Conservation (phyloP, 2,329 filamentous ascomycete species). For the Colletotrichum endophyticum region DNA sequence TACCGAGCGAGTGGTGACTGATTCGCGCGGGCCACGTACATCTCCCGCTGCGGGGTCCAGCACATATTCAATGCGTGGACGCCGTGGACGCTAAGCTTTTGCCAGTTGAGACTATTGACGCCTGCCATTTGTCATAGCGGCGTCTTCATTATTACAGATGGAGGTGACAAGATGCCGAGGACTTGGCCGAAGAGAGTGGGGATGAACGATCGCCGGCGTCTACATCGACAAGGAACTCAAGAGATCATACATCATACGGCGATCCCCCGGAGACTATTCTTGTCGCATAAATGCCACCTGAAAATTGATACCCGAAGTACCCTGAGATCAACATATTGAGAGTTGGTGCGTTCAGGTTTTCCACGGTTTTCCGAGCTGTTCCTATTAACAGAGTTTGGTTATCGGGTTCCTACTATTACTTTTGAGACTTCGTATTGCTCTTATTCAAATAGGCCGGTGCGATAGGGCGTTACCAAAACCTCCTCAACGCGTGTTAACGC, state of each 20-base stretch:
- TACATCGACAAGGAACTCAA: neutral
- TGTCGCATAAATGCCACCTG: neutral
- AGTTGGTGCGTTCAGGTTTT: neutral
- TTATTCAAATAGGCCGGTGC: neutral
- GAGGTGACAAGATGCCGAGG: neutral
- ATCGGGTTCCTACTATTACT: neutral
- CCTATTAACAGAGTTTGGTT: neutral
- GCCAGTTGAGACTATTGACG: neutral
- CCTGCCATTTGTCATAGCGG: neutral
- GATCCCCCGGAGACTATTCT: neutral
- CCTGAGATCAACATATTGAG: neutral
- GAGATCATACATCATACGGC: neutral
- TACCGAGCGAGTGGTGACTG: neutral
- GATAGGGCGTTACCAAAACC: neutral
- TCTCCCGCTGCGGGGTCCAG: neutral
- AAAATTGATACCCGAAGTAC: neutral
- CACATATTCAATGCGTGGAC: neutral
- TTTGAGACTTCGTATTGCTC: neutral
- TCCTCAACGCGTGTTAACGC: neutral
- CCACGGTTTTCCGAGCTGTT: neutral
- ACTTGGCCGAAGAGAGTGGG: neutral
- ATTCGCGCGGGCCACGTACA: neutral
- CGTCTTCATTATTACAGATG: too few relatives aligned
- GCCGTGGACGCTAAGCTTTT: neutral
- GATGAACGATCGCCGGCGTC: neutral